phyloP scores from a whole-genome alignment of 352 stramenopile genomes.

The Elongisporangium anandrum region DNA sequence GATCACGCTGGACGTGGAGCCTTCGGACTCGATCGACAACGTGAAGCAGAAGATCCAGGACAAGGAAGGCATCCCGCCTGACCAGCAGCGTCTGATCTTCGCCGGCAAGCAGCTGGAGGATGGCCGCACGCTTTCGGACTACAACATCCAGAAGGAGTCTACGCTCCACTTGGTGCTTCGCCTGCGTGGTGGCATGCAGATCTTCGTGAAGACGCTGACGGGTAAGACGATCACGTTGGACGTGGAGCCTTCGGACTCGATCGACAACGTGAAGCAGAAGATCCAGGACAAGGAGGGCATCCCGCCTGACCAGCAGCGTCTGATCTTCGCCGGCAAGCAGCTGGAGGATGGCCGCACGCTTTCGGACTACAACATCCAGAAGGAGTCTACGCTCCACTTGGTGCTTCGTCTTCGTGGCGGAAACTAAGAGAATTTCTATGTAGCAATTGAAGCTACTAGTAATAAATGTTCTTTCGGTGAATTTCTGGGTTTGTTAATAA shows the following conservation, averaged over 20 bases:
- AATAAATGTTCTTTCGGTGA: neutral
- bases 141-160: conserved; percentile 94
- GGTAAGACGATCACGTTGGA: conserved; percentile 92
- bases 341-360: conserved; percentile 93
- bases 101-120: conserved; percentile 95
- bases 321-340: conserved; percentile 96
- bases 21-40: conserved; percentile 88
- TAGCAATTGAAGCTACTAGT: too few species aligned
- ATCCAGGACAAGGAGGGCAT: conserved; percentile 8
- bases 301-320: conserved; percentile 1
- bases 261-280: conserved; percentile 41
- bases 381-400: conserved; percentile 92
- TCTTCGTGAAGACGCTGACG: conserved; percentile 92
- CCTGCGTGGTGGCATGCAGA: conserved; percentile 80
- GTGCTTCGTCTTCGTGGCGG: conserved; percentile 79
- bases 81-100: conserved; percentile 73
- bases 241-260: conserved; percentile 90
- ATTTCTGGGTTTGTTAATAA: conserved; percentile 1
- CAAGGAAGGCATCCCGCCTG: conserved; percentile 2
- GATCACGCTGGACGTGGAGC: conserved; percentile 90
- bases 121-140: conserved; percentile 92
- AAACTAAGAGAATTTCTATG: conserved; percentile 44
- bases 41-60: conserved; percentile 8
- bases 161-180: conserved; percentile 91
- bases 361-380: conserved; percentile 93